phyloP scores from a whole-genome alignment of 257 asterid species.

The Buddleja alternifolia region DNA sequence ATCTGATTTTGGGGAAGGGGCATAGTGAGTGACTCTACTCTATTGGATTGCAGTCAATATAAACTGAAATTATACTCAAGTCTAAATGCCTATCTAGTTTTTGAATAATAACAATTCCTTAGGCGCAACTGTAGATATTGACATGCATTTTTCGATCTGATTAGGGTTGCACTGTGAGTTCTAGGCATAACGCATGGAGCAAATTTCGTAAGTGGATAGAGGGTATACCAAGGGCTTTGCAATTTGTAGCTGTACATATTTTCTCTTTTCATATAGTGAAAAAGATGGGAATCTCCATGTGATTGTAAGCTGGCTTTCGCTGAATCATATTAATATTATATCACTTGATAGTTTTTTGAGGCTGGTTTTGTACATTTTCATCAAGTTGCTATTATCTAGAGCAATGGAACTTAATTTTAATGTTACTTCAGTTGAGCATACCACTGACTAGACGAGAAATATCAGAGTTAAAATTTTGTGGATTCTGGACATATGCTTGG shows the following conservation, averaged over 20 bases:
- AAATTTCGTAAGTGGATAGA: conserved; percentile 1
- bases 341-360: not conserved
- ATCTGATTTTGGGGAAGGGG: conserved; percentile 3
- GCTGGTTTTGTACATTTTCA: not conserved
- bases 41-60: not conserved
- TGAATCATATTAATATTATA: not conserved
- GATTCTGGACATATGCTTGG: not conserved
- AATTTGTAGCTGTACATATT: not conserved
- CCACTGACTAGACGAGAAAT: not conserved
- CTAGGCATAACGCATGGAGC: not conserved
- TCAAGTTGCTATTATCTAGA: not conserved
- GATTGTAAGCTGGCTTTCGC: not conserved
- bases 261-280: not conserved
- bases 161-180: not conserved
- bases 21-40: not conserved
- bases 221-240: not conserved
- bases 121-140: not conserved
- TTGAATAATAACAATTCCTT: conserved; percentile 5
- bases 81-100: not conserved
- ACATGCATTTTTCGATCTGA: not conserved
- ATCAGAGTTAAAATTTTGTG: not conserved
- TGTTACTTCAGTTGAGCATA: too few relatives aligned
- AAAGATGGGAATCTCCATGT: not conserved
- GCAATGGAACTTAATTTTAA: not conserved
- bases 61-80: not conserved